Conservation (phyloP, 179 eudicot species). For the Spergularia azorica region DNA sequence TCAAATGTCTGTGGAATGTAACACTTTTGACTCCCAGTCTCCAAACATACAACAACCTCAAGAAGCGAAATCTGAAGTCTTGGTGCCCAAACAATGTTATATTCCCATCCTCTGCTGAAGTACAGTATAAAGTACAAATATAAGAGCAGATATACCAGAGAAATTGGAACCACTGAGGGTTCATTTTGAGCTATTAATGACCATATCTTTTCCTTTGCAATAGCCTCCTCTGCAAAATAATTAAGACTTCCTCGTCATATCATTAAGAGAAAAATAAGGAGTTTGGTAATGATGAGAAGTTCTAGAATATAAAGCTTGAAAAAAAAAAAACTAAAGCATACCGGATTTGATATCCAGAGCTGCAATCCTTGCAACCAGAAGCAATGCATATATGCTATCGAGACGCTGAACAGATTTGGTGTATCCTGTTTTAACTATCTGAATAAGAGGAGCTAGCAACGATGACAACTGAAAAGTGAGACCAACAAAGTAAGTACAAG, state of each 20-base stretch:
- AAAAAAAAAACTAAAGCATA: constrained; percentile 18
- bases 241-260: constrained; percentile 18
- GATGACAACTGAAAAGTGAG: constrained; percentile 61
- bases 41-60: too few species aligned
- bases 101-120: too few species aligned
- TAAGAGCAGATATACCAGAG: constrained; percentile 53
- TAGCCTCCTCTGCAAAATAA: constrained; percentile 61
- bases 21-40: too few species aligned
- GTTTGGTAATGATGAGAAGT: neutral
- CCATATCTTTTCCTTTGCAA: constrained; percentile 87
- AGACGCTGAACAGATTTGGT: constrained; percentile 85
- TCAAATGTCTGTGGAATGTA: too few species aligned
- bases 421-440: constrained; percentile 86
- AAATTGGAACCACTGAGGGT: constrained; percentile 76
- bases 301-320: neutral
- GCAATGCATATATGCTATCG: constrained; percentile 89
- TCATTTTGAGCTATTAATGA: constrained; percentile 77
- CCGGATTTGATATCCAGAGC: constrained; percentile 94
- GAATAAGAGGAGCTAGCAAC: constrained; percentile 73
- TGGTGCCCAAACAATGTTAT: too few species aligned
- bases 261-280: constrained; percentile 9
- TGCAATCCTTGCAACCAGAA: constrained; percentile 75
- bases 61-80: too few species aligned
- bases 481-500: neutral
- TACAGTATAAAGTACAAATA: neutral